Percentiles rank a stretch among this genome's conserved stretches.
Conservation (phyloP, 805 yeast genomes). For the Allodekkera sacchari region DNA sequence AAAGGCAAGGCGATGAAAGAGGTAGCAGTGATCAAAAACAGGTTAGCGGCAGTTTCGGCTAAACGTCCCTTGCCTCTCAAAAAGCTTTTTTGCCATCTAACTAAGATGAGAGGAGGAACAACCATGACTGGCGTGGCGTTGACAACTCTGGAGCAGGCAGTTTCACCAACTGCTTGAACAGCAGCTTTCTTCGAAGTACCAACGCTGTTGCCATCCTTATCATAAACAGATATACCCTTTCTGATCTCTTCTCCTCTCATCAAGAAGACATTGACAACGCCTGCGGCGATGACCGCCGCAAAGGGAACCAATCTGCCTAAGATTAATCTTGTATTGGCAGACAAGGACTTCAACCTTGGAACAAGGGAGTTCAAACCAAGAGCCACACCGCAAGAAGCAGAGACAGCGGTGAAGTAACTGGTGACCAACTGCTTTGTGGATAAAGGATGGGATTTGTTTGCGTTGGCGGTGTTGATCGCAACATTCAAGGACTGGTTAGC, state of each 20-base stretch:
- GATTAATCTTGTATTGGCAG: conserved; percentile 61
- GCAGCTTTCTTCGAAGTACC: conserved; percentile 86
- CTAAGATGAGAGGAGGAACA: conserved; percentile 80
- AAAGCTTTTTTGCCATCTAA: conserved; percentile 63
- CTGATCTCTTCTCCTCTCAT: conserved; percentile 94
- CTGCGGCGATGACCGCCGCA: conserved; percentile 98
- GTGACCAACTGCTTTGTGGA: conserved; percentile 67
- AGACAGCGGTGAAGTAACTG: conserved; percentile 81
- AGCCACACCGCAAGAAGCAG: conserved; percentile 94
- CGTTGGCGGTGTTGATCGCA: conserved; percentile 93
- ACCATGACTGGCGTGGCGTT: conserved; percentile 98
- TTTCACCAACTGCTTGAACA: conserved; percentile 87
- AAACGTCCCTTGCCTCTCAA: conserved; percentile 61
- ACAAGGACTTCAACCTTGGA: conserved; percentile 68
- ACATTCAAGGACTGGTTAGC: conserved; percentile 96
- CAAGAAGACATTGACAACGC: conserved; percentile 88
- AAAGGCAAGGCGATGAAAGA: conserved; percentile 86
- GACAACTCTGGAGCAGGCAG: conserved; percentile 89
- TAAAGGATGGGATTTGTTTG: conserved; percentile 90
- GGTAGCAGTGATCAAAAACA: conserved; percentile 79
- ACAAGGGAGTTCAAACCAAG: conserved; percentile 85
- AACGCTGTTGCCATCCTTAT: conserved; percentile 51
- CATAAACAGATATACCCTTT: conserved; percentile 71
- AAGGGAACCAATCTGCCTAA: conserved; percentile 89
- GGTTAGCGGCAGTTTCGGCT: conserved; percentile 61